Evolutionary conservation across 2,329 filamentous ascomycete genomes (phyloP).

Genomic region (Epichloe amarillans): DNA sequence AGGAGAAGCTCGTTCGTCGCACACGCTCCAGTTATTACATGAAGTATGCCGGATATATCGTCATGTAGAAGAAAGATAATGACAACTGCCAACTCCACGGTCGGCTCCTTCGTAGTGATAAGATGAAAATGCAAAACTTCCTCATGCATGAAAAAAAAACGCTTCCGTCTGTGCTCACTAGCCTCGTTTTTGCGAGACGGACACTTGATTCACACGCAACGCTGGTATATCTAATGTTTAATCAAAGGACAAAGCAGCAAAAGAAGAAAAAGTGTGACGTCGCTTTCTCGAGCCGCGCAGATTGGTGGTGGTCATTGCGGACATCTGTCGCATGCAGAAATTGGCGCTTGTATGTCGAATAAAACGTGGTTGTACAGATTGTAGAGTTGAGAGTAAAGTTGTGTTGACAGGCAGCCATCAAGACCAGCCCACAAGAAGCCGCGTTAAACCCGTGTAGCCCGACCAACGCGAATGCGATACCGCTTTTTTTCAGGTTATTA

Average conservation of each 20-base stretch:
- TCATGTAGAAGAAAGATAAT: neutral
- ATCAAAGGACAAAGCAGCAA: constrained; percentile 17
- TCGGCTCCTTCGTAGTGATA: constrained; percentile 7
- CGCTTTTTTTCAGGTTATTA: constrained; percentile 24
- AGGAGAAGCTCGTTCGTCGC: constrained; percentile 4
- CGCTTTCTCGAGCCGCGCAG: constrained; percentile 25
- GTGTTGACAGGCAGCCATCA: constrained; percentile 13
- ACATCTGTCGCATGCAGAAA: constrained; percentile 14
- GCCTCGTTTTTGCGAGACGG: constrained; percentile 21
- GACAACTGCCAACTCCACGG: constrained; percentile 8
- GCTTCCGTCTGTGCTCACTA: constrained; percentile 30
- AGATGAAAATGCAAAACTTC: constrained; percentile 10
- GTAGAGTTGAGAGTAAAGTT: constrained; percentile 11
- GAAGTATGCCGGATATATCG: constrained; percentile 8
- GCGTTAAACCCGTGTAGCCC: neutral
- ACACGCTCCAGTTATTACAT: constrained; percentile 9
- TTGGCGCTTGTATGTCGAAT: constrained; percentile 28
- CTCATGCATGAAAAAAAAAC: constrained; percentile 16
- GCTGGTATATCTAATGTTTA: constrained; percentile 9
- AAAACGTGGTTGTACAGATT: constrained; percentile 36
- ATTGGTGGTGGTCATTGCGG: constrained; percentile 11
- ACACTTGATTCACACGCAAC: constrained; percentile 13
- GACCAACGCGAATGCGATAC: constrained; percentile 17
- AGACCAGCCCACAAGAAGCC: constrained; percentile 10
- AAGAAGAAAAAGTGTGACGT: constrained; percentile 27